Percentiles rank a stretch among this genome's conserved stretches.
phyloP scores from a whole-genome alignment of 1,139 yeast genomes.

The Debaryomyces fabryi region DNA sequence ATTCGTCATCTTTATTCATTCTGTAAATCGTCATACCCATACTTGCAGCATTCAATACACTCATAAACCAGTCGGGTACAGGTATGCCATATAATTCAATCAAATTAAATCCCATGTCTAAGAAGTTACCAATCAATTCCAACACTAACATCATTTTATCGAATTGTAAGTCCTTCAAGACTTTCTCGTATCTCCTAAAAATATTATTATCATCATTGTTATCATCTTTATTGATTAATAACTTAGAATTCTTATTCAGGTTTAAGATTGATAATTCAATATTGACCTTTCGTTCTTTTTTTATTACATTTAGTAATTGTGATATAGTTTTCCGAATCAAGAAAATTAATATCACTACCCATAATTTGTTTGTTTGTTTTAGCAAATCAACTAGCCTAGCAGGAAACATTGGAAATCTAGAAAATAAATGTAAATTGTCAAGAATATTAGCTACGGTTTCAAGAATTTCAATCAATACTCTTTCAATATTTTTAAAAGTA shows the following conservation, averaged over 20 bases:
- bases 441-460: constrained; percentile 45
- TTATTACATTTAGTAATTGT: constrained; percentile 44
- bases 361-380: constrained; percentile 48
- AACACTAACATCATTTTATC: constrained; percentile 48
- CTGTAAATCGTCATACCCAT: constrained; percentile 54
- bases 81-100: constrained; percentile 42
- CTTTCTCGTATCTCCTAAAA: constrained; percentile 41
- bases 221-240: constrained; percentile 20
- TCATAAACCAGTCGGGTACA: constrained; percentile 51
- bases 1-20: constrained; percentile 56
- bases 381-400: constrained; percentile 31
- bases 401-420: constrained; percentile 50
- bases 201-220: constrained; percentile 26
- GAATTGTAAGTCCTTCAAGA: constrained; percentile 46
- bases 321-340: constrained; percentile 47
- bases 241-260: constrained; percentile 24
- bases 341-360: constrained; percentile 48
- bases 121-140: constrained; percentile 47
- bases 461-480: constrained; percentile 31
- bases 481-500: constrained; percentile 35
- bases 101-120: constrained; percentile 45
- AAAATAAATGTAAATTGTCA: constrained; percentile 48
- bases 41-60: constrained; percentile 44
- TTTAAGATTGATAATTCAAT: constrained; percentile 39
- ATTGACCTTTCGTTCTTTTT: constrained; percentile 43